These are phyloP conservation scores for Strobilomyces dryophilus DNA, from an alignment of 768 basidiomycete species.

Conservation along the genomic window DNA sequence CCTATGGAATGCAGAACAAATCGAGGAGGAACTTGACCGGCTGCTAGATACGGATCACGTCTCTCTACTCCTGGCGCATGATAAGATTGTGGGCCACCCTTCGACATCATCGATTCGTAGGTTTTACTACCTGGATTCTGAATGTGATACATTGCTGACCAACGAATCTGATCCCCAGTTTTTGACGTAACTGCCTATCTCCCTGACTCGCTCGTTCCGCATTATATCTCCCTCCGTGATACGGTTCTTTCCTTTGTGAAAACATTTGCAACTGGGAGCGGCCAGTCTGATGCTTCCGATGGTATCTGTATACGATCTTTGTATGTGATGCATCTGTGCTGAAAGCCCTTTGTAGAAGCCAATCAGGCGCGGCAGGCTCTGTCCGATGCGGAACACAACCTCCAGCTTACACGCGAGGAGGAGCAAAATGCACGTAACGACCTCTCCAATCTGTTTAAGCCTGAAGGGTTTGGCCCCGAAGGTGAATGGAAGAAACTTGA, in stretches of 20 bases:
- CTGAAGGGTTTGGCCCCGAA: constrained; percentile 63
- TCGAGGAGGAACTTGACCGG: constrained; percentile 53
- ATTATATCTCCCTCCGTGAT: constrained; percentile 66
- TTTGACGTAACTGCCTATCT: constrained; percentile 79
- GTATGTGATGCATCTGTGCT: background rate
- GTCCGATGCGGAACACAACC: constrained; percentile 56
- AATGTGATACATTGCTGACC: background rate
- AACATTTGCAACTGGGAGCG: constrained; percentile 54
- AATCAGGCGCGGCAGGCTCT: constrained; percentile 60
- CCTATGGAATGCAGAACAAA: constrained; percentile 54
- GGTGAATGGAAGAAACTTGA: constrained; percentile 98
- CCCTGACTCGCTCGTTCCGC: constrained; percentile 73
- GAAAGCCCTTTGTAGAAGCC: constrained; percentile 38
- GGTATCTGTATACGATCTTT: constrained; percentile 27
- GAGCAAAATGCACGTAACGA: constrained; percentile 53
- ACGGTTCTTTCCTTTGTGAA: constrained; percentile 58
- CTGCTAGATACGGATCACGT: constrained; percentile 67
- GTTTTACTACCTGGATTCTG: constrained; percentile 23
- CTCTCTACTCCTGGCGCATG: constrained; percentile 72
- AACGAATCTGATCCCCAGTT: constrained; percentile 43
- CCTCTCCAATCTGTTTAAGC: constrained; percentile 61
- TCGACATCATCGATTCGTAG: constrained; percentile 51
- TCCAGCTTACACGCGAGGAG: constrained; percentile 50
- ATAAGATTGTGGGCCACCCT: constrained; percentile 56
- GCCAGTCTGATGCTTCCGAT: constrained; percentile 34